Percentiles rank a stretch among this genome's conserved stretches.
phyloP scores from a whole-genome alignment of 306 rosid species.

The Biancaea sappan region DNA sequence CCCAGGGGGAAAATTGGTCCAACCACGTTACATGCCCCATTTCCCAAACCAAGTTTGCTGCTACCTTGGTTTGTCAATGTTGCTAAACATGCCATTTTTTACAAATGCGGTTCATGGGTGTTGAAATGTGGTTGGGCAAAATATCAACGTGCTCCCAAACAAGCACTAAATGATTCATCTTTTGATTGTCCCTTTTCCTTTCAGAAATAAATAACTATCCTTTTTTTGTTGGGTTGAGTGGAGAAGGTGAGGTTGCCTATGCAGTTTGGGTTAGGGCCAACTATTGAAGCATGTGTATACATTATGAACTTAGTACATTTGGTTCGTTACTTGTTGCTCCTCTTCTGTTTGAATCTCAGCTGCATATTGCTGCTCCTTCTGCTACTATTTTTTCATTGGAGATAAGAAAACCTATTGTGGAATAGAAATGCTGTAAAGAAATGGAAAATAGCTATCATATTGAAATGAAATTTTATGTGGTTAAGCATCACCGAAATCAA shows the following conservation, averaged over 20 bases:
- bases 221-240: neutral
- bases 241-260: neutral
- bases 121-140: too few species aligned
- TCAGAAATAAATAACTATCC: neutral
- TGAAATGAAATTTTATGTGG: neutral
- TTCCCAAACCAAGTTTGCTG: too few species aligned
- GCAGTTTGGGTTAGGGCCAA: neutral
- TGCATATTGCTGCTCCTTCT: neutral
- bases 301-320: neutral
- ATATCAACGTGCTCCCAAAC: too few species aligned
- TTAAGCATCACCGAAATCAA: neutral
- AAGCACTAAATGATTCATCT: neutral
- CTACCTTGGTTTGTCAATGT: too few species aligned
- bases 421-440: conserved; percentile 6
- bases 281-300: neutral
- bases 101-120: too few species aligned
- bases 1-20: too few species aligned
- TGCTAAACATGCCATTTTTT: too few species aligned
- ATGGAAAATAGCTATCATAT: neutral
- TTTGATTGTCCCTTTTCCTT: neutral
- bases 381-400: neutral
- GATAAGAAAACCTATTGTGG: neutral
- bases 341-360: neutral
- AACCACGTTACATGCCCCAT: too few species aligned
- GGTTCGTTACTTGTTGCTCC: conserved; percentile 1